Base-by-base conservation (phyloP, 768 basidiomycete species). In the Mycena rosella region DNA sequence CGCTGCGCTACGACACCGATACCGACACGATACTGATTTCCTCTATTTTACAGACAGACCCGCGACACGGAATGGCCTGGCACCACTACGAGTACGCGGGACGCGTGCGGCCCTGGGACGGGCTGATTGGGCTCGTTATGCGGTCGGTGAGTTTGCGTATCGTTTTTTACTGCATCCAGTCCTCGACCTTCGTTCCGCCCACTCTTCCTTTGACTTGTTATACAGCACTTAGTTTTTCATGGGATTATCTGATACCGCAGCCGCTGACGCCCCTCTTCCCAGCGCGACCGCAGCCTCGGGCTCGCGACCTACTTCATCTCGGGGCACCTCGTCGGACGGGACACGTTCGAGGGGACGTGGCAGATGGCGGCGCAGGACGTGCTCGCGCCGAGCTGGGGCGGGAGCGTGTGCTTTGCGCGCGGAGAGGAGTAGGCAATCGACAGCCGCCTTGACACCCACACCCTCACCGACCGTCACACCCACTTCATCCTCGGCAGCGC, bases 21-120 rank as follows among this genome's bases (percentile, higher is more conserved):
- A 8, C 5, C 11, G 17, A n/a, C n/a, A 30, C 9, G 6, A 20
- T 14, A 18, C 24, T 11, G 20, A 24, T 6, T 38, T 17, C 9
- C 22, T 47, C 15, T 24, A 13, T 40, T 40, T 40, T 24, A 14
- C 56, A 86, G 86, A 86, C 86, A 20, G 82, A 85, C 59, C 54
- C 55, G 42, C 68, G 62, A 18, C 81, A 82, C 45, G 81, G 77
- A 5, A 72, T 76, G 36, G 81, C 81, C 20, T 82, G 81, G 81
- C 73, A 80, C 54, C 75, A 74, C 65, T 80, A 79, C 68, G 76
- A 48, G 18, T 83, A 78, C 68, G 74, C 75, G 52, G 81, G 81
- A 4, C 78, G 80, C 29, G 73, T 82, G 8, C 78, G 81, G 24
- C 74, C 77, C 58, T 82, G 82, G 80, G 81, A 83, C 57, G 81